A percentile compares a stretch with the other conserved stretches of the same genome.
These are phyloP conservation scores for Zygotorulaspora florentina DNA, from an alignment of 805 yeast genomes.

Conservation along the genomic window DNA sequence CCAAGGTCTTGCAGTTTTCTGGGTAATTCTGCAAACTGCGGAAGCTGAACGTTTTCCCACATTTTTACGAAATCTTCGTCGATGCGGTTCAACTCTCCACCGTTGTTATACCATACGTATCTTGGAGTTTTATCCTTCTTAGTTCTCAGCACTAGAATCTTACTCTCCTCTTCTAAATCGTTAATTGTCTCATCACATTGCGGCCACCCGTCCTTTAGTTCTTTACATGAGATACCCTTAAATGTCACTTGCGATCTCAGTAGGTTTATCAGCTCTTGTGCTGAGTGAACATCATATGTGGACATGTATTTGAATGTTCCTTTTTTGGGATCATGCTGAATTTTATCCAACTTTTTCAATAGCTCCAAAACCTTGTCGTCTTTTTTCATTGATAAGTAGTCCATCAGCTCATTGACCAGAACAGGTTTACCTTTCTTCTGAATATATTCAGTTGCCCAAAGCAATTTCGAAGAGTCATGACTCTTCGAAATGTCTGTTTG, in stretches of 20 bases:
- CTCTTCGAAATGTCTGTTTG: constrained; percentile 30
- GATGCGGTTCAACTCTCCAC: constrained; percentile 58
- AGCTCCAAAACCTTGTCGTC: constrained; percentile 67
- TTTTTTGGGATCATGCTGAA: constrained; percentile 57
- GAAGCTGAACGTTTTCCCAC: constrained; percentile 79
- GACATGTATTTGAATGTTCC: constrained; percentile 82
- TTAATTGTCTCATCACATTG: constrained; percentile 77
- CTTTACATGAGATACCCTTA: constrained; percentile 81
- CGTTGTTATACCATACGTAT: constrained; percentile 84
- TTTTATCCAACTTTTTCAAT: constrained; percentile 70
- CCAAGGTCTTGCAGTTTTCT: constrained; percentile 73
- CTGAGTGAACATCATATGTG: constrained; percentile 78
- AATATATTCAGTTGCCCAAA: constrained; percentile 87
- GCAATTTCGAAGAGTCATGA: constrained; percentile 80
- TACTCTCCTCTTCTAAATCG: constrained; percentile 70
- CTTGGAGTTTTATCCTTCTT: constrained; percentile 94
- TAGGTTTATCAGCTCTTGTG: constrained; percentile 69
- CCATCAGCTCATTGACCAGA: constrained; percentile 57
- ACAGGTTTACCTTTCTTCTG: constrained; percentile 69
- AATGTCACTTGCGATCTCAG: constrained; percentile 79
- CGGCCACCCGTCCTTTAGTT: constrained; percentile 79
- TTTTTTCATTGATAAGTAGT: constrained; percentile 53
- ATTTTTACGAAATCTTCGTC: constrained; percentile 77
- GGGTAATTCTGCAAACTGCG: constrained; percentile 78
- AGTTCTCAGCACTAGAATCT: constrained; percentile 78